Conservation (phyloP, 2,329 filamentous ascomycete genomes). For the Piedraia hortae region DNA sequence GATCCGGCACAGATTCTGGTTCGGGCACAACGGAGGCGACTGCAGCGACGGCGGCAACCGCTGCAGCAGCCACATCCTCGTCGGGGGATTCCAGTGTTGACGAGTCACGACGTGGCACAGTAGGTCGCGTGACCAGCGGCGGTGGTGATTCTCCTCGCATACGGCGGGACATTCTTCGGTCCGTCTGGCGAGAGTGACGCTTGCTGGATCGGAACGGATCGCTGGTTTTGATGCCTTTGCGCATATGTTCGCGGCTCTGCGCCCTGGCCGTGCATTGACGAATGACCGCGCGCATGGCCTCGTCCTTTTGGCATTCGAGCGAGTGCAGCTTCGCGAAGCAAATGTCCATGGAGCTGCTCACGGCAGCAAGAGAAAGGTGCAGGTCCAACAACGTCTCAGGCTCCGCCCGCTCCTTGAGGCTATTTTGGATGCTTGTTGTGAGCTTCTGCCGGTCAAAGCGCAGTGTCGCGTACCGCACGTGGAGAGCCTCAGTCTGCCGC, state of each 20-base stretch:
- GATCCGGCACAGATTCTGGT: too few species aligned
- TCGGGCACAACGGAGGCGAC: too few species aligned
- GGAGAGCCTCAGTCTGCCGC: conserved; percentile 8
- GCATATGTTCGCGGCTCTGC: neutral
- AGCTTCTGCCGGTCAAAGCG: conserved; percentile 9
- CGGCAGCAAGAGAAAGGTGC: conserved; percentile 9
- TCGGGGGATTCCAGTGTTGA: too few species aligned
- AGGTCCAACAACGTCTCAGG: conserved; percentile 9
- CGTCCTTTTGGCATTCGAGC: conserved; percentile 10
- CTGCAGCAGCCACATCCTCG: too few species aligned
- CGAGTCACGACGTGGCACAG: too few species aligned
- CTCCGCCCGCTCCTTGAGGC: conserved; percentile 5
- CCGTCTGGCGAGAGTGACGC: too few species aligned
- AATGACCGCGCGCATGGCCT: conserved; percentile 6
- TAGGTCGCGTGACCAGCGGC: too few species aligned
- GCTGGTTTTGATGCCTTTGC: neutral
- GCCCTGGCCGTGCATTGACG: conserved; percentile 1
- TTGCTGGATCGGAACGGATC: too few species aligned
- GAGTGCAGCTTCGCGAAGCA: conserved; percentile 11
- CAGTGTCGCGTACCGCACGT: conserved; percentile 8
- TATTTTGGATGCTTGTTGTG: conserved; percentile 6
- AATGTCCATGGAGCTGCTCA: conserved; percentile 12
- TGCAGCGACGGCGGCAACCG: too few species aligned
- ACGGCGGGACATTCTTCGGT: too few species aligned
- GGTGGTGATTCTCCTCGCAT: too few species aligned